Evolutionary conservation across 768 basidiomycete species (phyloP).

Genomic region (Leccinum fibrillosum): DNA sequence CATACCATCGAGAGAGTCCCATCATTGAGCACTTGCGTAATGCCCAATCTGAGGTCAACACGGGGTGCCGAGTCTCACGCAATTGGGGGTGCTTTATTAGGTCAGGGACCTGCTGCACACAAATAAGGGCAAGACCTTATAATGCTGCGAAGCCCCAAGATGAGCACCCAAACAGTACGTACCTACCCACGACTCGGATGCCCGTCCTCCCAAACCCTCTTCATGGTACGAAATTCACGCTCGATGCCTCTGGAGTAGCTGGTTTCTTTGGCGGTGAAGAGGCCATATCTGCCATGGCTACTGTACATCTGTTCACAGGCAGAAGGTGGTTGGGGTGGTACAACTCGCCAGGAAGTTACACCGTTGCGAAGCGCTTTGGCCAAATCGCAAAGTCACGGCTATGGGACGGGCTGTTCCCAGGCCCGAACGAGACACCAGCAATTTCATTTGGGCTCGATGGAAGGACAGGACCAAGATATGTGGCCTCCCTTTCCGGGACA

Average conservation of each 20-base stretch:
- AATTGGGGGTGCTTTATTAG: background rate
- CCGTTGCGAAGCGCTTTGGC: slow-evolving; percentile 31
- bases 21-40: background rate
- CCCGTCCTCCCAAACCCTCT: slow-evolving; percentile 18
- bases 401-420: slow-evolving; percentile 34
- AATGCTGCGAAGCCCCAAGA: background rate
- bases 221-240: slow-evolving; percentile 5
- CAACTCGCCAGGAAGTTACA: slow-evolving; percentile 36
- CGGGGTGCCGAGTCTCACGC: background rate
- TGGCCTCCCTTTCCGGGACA: slow-evolving; percentile 27
- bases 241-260: slow-evolving; percentile 32
- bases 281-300: slow-evolving; percentile 36
- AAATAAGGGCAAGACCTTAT: background rate
- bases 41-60: background rate
- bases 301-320: slow-evolving; percentile 31
- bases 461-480: slow-evolving; percentile 25
- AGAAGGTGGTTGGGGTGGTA: slow-evolving; percentile 36
- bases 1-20: background rate
- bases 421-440: slow-evolving; percentile 25
- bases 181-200: slow-evolving; percentile 7
- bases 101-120: background rate
- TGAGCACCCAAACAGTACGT: background rate
- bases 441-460: slow-evolving; percentile 30
- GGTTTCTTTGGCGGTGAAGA: slow-evolving; percentile 39
- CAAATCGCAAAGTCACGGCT: slow-evolving; percentile 26